A percentile compares a stretch with the other conserved stretches of the same genome.
These are phyloP conservation scores for Neofusicoccum laricinum DNA, from an alignment of 2,329 filamentous ascomycete species.

Conservation along the genomic window DNA sequence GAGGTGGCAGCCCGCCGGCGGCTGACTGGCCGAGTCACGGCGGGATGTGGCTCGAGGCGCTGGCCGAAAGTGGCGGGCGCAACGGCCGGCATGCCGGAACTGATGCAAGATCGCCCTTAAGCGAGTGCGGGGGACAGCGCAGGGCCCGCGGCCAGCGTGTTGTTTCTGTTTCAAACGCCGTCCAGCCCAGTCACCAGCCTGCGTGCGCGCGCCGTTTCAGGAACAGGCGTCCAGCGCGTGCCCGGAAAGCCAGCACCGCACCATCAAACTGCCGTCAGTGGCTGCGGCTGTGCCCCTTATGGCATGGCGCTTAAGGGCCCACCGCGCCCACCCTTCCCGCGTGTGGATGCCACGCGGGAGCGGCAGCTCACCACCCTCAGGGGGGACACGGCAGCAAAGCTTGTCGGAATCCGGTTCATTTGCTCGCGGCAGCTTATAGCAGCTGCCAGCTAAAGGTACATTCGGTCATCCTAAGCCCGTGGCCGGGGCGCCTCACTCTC, in stretches of 20 bases:
- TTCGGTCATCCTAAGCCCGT: background rate
- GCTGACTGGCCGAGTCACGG: background rate
- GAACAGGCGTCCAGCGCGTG: background rate
- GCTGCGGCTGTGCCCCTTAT: slow-evolving; percentile 6
- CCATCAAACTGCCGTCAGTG: slow-evolving; percentile 3
- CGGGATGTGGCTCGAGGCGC: background rate
- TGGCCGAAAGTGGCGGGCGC: background rate
- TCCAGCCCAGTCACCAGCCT: background rate
- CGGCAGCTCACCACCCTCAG: background rate
- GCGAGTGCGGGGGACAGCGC: slow-evolving; percentile 11
- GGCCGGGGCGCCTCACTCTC: background rate
- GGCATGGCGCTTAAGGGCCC: background rate
- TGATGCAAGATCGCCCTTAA: slow-evolving; percentile 1
- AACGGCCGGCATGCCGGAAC: slow-evolving; percentile 5
- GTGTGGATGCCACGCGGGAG: background rate
- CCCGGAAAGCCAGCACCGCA: background rate
- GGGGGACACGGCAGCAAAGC: background rate
- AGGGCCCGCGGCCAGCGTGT: background rate
- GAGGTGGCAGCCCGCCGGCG: background rate
- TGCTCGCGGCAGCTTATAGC: background rate
- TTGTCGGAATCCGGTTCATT: background rate
- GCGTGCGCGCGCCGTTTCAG: slow-evolving; percentile 3
- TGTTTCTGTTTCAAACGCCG: too few relatives aligned
- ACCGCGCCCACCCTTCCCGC: background rate
- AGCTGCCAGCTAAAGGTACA: background rate